Conservation (phyloP, 192 early-diverging fungal genomes). For the Dimargaris xerosporica region DNA sequence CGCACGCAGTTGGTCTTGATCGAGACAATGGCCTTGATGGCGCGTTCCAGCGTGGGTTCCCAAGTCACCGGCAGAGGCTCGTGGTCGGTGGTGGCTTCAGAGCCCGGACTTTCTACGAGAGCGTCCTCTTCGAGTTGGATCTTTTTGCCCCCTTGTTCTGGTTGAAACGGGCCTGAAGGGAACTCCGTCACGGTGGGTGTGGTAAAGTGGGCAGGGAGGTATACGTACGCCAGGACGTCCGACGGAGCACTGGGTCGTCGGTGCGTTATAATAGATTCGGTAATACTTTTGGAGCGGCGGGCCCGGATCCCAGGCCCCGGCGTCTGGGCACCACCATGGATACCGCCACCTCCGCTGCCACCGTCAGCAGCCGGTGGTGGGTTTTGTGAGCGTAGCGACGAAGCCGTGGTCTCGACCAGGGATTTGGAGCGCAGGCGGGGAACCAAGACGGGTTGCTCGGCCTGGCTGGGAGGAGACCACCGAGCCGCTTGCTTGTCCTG, state of each 20-base stretch:
- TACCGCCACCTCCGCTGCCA: background rate
- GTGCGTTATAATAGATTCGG: constrained; percentile 2
- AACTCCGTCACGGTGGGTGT: background rate
- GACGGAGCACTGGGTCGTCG: background rate
- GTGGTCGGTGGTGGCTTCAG: background rate
- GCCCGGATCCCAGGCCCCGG: background rate
- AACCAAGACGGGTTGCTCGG: constrained; percentile 26
- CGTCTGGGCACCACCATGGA: background rate
- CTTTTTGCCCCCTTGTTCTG: background rate
- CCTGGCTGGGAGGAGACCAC: constrained; percentile 1
- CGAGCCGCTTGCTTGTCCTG: too few relatives aligned
- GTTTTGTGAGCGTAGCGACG: background rate
- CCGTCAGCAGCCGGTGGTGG: background rate
- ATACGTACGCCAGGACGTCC: constrained; percentile 8
- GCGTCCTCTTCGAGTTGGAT: background rate
- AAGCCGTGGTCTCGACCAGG: background rate
- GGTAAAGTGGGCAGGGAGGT: constrained; percentile 4
- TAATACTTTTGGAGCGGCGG: constrained; percentile 8
- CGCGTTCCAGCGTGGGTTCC: constrained; percentile 54
- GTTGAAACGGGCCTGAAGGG: constrained; percentile 8
- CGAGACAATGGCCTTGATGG: constrained; percentile 60
- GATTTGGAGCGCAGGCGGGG: constrained; percentile 4
- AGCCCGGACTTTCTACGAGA: background rate
- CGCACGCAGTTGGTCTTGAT: constrained; percentile 65
- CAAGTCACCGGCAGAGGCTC: constrained; percentile 18